These are phyloP conservation scores for Wickerhamomyces kurtzmanii DNA, from an alignment of 805 yeast genomes.

Conservation along the genomic window DNA sequence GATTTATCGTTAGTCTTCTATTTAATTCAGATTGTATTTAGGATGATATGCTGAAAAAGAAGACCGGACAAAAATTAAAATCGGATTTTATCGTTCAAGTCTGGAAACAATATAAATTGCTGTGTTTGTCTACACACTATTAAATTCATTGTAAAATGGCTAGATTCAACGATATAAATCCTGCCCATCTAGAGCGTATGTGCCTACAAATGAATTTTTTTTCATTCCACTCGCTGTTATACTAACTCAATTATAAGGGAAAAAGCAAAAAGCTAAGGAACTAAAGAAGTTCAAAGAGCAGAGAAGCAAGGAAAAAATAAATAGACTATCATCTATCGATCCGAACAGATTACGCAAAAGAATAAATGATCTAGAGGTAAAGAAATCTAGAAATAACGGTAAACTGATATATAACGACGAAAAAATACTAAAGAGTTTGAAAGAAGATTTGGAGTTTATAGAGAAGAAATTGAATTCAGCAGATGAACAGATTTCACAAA, in stretches of 20 bases:
- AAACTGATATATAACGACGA: slow-evolving; percentile 23
- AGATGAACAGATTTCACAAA: slow-evolving; percentile 10
- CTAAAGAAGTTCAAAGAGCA: slow-evolving; percentile 15
- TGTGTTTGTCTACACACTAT: too few species aligned
- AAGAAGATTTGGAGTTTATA: slow-evolving; percentile 31
- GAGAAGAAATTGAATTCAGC: slow-evolving; percentile 15
- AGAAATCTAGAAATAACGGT: slow-evolving; percentile 23
- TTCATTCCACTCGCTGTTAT: too few species aligned
- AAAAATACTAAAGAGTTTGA: slow-evolving; percentile 21
- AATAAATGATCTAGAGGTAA: slow-evolving; percentile 15
- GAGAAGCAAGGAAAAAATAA: slow-evolving; percentile 11
- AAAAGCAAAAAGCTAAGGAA: slow-evolving; percentile 16
- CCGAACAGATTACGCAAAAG: slow-evolving; percentile 11
- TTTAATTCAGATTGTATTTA: too few species aligned
- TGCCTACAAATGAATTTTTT: too few species aligned
- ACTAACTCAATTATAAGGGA: slow-evolving; percentile 7
- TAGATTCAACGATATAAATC: too few species aligned
- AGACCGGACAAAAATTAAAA: slow-evolving; percentile 4
- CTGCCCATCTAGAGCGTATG: too few species aligned
- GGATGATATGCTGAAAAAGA: too few species aligned
- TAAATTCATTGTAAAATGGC: too few species aligned
- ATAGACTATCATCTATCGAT: slow-evolving; percentile 14
- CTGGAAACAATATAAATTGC: too few species aligned
- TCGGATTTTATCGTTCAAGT: too few species aligned
- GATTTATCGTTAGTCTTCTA: slow-evolving; percentile 3